A percentile compares a stretch with the other conserved stretches of the same genome.
phyloP scores from a whole-genome alignment of 345 rosid species.

The Gossypium anomalum region DNA sequence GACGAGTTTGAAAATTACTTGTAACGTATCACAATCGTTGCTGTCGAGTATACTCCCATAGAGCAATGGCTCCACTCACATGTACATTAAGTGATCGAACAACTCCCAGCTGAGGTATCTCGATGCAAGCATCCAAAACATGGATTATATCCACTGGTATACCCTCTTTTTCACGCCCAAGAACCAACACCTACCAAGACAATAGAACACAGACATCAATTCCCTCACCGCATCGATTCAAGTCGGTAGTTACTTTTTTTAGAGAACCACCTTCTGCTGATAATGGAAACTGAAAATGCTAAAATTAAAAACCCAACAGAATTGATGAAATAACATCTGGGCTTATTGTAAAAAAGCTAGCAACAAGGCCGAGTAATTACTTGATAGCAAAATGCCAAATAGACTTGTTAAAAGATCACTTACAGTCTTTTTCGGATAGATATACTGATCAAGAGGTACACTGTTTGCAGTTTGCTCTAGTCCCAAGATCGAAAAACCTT shows the following conservation, averaged over 20 bases:
- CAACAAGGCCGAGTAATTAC: neutral
- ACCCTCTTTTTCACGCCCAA: conserved; percentile 94
- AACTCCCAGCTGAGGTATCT: conserved; percentile 94
- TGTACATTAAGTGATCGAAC: conserved; percentile 93
- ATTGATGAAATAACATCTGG: neutral
- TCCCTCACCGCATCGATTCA: neutral
- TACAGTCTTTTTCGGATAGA: conserved; percentile 74
- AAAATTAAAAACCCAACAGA: neutral
- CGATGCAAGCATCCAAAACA: conserved; percentile 77
- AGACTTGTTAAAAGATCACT: conserved; percentile 21
- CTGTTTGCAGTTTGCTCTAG: conserved; percentile 95
- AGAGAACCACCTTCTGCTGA: neutral
- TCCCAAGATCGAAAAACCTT: conserved; percentile 89
- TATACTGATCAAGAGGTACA: conserved; percentile 60
- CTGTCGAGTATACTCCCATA: conserved; percentile 96
- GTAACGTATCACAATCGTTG: conserved; percentile 41
- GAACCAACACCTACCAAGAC: conserved; percentile 67
- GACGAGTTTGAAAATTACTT: neutral
- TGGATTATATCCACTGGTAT: conserved; percentile 91
- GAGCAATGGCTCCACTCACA: conserved; percentile 93
- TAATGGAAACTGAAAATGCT: neutral
- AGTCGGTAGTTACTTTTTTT: neutral
- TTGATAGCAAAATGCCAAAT: neutral
- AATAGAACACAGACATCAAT: neutral
- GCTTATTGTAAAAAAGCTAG: neutral